Conservation (phyloP, 208 protist genomes). For the Crithidia brevicula region DNA sequence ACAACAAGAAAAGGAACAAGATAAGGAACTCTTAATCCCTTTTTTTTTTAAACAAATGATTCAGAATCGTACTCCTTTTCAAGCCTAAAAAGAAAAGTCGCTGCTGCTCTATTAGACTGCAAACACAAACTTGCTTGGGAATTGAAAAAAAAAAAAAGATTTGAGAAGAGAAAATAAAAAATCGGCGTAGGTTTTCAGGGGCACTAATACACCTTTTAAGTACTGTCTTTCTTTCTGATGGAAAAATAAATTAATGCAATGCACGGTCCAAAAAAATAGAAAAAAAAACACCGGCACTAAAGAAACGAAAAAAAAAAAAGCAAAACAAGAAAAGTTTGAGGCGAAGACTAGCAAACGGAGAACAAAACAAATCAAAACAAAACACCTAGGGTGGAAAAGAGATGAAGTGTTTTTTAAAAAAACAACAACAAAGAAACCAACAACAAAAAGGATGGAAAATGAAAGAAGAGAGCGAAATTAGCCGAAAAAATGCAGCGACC, state of each 20-base stretch:
- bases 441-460: not conserved
- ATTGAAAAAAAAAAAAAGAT: not conserved
- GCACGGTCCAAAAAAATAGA: no score
- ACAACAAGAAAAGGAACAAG: no score
- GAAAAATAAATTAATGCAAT: not conserved
- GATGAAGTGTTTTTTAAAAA: not conserved
- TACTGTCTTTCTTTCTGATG: no score
- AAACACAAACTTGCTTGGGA: no score
- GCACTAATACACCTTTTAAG: no score
- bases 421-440: not conserved
- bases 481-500: not conserved
- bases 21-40: no score
- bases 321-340: no score
- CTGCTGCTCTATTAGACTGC: no score
- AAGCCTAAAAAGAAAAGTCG: no score
- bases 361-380: not conserved
- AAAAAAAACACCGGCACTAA: not conserved
- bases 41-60: no score
- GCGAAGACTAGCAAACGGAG: constrained; percentile 12
- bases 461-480: not conserved
- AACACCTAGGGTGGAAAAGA: not conserved
- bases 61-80: no score
- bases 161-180: not conserved
- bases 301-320: not conserved
- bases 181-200: no score